Percentiles rank a stretch among this genome's conserved stretches.
Evolutionary conservation across 2,329 filamentous ascomycete genomes (phyloP).

Genomic region (Tetracladium maxilliforme): DNA sequence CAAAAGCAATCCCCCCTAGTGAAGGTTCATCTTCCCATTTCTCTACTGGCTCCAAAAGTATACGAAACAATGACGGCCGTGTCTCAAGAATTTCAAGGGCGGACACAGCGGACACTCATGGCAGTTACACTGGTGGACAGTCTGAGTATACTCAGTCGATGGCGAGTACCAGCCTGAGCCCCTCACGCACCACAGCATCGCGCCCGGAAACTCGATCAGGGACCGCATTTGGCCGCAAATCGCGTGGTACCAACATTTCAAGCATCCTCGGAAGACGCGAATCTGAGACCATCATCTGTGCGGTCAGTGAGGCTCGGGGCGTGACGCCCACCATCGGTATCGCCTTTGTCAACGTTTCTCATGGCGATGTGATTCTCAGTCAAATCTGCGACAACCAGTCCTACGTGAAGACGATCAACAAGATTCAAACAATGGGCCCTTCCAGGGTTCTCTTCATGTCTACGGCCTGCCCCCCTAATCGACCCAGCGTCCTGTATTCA

Average conservation of each 20-base stretch:
- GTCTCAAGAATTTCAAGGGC: no score
- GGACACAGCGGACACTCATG: no score
- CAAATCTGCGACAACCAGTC: conserved; percentile 91
- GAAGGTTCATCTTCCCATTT: no score
- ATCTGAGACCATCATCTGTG: conserved; percentile 67
- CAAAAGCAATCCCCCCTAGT: no score
- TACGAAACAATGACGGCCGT: no score
- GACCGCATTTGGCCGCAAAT: conserved; percentile 29
- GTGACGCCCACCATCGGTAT: conserved; percentile 73
- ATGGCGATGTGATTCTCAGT: conserved; percentile 70
- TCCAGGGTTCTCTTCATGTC: conserved; percentile 66
- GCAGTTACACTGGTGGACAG: no score
- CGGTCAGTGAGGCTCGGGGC: conserved; percentile 75
- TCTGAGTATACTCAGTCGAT: no score
- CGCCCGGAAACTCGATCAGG: conserved; percentile 8
- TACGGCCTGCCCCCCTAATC: conserved; percentile 48
- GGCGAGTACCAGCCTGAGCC: no score
- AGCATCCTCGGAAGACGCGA: conserved; percentile 32
- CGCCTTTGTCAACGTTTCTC: conserved; percentile 76
- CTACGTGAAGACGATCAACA: conserved; percentile 77
- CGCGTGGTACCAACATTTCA: conserved; percentile 25
- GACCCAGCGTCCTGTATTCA: conserved; percentile 57
- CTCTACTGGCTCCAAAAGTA: no score
- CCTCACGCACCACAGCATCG: no score
- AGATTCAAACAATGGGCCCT: conserved; percentile 68